Evolutionary conservation across 2,329 filamentous ascomycete genomes (phyloP).

Genomic region (Penicillium sp.): DNA sequence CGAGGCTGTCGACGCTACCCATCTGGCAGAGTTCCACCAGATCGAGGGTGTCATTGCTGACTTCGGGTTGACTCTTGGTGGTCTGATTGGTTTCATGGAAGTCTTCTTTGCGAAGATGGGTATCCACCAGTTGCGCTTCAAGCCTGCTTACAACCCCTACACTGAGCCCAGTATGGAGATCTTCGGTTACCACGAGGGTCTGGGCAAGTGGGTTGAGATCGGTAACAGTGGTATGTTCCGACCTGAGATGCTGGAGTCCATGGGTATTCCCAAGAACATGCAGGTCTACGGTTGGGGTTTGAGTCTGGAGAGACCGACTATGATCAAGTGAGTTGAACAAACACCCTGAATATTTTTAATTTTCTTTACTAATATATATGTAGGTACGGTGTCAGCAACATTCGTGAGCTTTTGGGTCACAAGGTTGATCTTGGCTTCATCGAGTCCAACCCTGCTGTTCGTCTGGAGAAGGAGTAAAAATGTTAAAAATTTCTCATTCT

Average conservation of each 20-base stretch:
- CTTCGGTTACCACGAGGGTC: conserved; percentile 87
- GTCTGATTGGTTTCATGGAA: conserved; percentile 90
- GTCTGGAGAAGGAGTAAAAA: conserved; percentile 76
- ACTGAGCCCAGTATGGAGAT: conserved; percentile 98
- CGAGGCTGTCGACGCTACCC: conserved; percentile 94
- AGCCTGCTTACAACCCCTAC: conserved; percentile 94
- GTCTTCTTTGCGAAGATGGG: conserved; percentile 98
- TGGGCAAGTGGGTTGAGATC: conserved; percentile 93
- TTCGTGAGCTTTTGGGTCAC: conserved; percentile 87
- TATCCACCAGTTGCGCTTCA: conserved; percentile 83
- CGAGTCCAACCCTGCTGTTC: conserved; percentile 84
- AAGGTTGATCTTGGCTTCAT: conserved; percentile 95
- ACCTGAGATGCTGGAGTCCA: conserved; percentile 92
- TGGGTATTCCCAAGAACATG: conserved; percentile 91
- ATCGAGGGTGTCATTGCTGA: conserved; percentile 98
- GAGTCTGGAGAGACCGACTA: conserved; percentile 88
- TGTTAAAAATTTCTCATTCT: conserved; percentile 3
- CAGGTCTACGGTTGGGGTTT: conserved; percentile 93
- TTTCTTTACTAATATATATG: not conserved
- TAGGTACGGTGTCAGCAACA: conserved; percentile 76
- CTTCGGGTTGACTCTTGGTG: conserved; percentile 87
- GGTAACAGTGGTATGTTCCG: conserved; percentile 99
- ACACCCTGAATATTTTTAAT: no score
- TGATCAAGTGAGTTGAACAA: conserved; percentile 75
- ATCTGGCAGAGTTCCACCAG: conserved; percentile 97